Conservation (phyloP, 495 filamentous ascomycete species). For the Penicillium mononematosum region DNA sequence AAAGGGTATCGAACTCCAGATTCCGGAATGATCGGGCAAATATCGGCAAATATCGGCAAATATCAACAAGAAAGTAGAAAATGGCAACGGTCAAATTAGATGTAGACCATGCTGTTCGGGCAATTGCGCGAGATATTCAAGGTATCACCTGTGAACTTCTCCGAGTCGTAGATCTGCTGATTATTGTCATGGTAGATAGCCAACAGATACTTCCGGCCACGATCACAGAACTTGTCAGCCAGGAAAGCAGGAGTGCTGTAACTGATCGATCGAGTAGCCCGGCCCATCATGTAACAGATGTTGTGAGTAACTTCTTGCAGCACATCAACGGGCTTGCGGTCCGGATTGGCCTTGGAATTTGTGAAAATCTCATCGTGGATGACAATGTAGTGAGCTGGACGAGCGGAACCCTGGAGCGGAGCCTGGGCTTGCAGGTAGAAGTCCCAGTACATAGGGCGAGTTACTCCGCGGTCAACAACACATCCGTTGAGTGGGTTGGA, state of each 20-base stretch:
- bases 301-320: slow-evolving; percentile 65
- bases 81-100: slow-evolving; percentile 1
- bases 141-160: background rate
- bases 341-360: slow-evolving; percentile 24
- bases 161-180: background rate
- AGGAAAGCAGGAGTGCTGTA: slow-evolving; percentile 72
- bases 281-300: slow-evolving; percentile 72
- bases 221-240: slow-evolving; percentile 71
- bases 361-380: slow-evolving; percentile 67
- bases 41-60: background rate
- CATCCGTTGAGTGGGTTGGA: slow-evolving; percentile 68
- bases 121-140: background rate
- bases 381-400: slow-evolving; percentile 71
- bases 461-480: slow-evolving; percentile 81
- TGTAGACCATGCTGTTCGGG: slow-evolving; percentile 9
- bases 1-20: background rate
- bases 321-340: slow-evolving; percentile 47
- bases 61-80: background rate
- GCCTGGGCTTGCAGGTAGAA: slow-evolving; percentile 80
- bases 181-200: slow-evolving; percentile 14
- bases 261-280: slow-evolving; percentile 73
- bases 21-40: background rate
- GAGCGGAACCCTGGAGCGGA: slow-evolving; percentile 77
- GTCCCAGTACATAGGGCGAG: slow-evolving; percentile 65
- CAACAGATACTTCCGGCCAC: slow-evolving; percentile 61